Evolutionary conservation across 306 rosid genomes (phyloP).

Genomic region (Pterocarpus santalinus): DNA sequence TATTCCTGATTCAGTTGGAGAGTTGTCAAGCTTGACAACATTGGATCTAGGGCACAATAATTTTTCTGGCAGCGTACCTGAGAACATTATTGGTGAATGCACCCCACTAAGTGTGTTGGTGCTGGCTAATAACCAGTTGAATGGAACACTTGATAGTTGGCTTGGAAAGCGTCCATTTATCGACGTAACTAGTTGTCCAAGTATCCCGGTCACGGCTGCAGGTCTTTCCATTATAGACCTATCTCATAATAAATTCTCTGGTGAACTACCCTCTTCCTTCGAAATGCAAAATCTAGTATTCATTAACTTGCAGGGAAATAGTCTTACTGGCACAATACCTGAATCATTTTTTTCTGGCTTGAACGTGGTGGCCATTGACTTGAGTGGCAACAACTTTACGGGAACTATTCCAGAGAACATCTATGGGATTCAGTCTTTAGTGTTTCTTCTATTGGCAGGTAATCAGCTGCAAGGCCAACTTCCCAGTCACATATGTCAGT

Average conservation of each 20-base stretch:
- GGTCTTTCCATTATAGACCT: background rate
- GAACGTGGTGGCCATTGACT: background rate
- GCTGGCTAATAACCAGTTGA: too few species aligned
- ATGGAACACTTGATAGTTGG: too few species aligned
- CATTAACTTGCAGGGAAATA: slow-evolving; percentile 13
- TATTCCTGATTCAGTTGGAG: slow-evolving; percentile 43
- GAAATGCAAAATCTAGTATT: background rate
- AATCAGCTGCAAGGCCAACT: slow-evolving; percentile 25
- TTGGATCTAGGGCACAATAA: background rate
- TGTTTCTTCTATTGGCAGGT: background rate
- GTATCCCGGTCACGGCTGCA: too few species aligned
- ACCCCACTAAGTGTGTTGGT: rapidly evolving
- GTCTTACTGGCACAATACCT: slow-evolving; percentile 4
- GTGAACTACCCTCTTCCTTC: slow-evolving; percentile 27
- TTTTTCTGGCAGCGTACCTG: slow-evolving; percentile 14
- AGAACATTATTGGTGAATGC: background rate
- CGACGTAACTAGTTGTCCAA: too few species aligned
- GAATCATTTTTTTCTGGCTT: background rate
- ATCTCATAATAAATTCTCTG: slow-evolving; percentile 31
- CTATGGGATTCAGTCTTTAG: background rate
- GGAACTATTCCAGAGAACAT: slow-evolving; percentile 7
- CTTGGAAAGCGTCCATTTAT: too few species aligned
- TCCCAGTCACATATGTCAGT: background rate
- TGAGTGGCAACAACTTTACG: slow-evolving; percentile 5
- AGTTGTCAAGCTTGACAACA: background rate